Evolutionary conservation across 2,329 filamentous ascomycete genomes (phyloP).

Genomic region (Colletotrichum costaricense): DNA sequence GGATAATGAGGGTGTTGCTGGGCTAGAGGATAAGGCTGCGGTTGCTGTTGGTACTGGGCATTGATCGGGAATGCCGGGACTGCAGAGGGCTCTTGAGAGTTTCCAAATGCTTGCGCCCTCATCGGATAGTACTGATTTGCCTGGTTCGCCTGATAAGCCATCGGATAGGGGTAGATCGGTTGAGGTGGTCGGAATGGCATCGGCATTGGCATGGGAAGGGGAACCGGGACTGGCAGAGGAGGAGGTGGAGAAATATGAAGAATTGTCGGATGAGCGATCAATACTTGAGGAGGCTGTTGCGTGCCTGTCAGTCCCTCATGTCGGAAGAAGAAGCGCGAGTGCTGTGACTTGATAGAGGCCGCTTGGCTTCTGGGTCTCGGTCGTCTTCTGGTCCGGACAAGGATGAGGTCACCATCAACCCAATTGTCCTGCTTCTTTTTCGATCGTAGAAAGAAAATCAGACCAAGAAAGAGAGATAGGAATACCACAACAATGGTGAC

Average conservation of each 20-base stretch:
- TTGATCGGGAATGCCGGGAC: neutral
- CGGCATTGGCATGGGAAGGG: constrained; percentile 16
- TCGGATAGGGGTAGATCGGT: constrained; percentile 39
- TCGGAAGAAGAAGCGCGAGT: constrained; percentile 22
- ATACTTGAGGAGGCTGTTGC: neutral
- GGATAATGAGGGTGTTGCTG: neutral
- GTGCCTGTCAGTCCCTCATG: neutral
- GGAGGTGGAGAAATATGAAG: constrained; percentile 19
- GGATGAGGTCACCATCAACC: constrained; percentile 21
- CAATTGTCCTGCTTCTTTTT: constrained; percentile 25
- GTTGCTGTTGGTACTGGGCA: neutral
- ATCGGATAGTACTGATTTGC: constrained; percentile 22
- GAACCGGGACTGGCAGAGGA: constrained; percentile 16
- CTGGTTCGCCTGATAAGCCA: constrained; percentile 25
- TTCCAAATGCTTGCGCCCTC: neutral
- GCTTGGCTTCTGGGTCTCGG: constrained; percentile 2
- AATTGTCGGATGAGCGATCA: neutral
- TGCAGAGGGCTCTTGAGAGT: neutral
- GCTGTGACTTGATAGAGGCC: neutral
- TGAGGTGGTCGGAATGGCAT: constrained; percentile 20
- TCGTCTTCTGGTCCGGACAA: constrained; percentile 18
- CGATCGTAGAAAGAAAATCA: constrained; percentile 44
- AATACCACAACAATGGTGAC: constrained; percentile 46
- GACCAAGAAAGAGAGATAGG: constrained; percentile 42
- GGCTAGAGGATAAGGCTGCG: neutral